phyloP scores from a whole-genome alignment of 2,329 filamentous ascomycete species.

The Sarocladium brachiariae region DNA sequence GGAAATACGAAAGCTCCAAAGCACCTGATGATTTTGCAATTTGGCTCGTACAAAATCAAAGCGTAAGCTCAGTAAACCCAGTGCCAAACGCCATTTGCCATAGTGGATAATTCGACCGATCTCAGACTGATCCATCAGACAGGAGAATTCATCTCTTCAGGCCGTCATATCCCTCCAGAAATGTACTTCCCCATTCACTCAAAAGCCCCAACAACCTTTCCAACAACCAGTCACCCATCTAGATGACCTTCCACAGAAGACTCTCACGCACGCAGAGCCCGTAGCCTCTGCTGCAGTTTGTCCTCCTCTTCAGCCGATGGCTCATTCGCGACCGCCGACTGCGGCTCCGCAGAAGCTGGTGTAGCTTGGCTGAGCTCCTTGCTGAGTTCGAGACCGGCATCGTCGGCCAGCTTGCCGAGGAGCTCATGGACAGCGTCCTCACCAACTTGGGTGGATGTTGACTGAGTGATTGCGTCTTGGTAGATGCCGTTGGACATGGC shows the following conservation, averaged over 20 bases:
- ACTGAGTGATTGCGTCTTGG: constrained; percentile 75
- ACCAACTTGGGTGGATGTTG: constrained; percentile 65
- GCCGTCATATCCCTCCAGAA: too few relatives aligned
- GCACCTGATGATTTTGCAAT: too few relatives aligned
- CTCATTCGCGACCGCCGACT: constrained; percentile 49
- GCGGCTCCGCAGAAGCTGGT: constrained; percentile 51
- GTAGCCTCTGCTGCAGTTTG: constrained; percentile 56
- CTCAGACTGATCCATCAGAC: background rate
- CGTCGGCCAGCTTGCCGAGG: constrained; percentile 79
- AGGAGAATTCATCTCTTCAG: background rate
- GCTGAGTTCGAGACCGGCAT: constrained; percentile 75
- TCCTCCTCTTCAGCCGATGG: constrained; percentile 75
- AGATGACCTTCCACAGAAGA: too few relatives aligned
- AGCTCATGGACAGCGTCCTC: constrained; percentile 82
- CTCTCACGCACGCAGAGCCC: constrained; percentile 44
- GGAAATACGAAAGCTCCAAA: too few relatives aligned
- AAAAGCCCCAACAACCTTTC: too few relatives aligned
- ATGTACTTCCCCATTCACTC: too few relatives aligned
- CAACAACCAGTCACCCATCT: too few relatives aligned
- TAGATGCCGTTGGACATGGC: constrained; percentile 67
- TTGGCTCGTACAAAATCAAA: too few relatives aligned
- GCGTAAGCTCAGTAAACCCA: background rate
- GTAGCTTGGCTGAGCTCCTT: constrained; percentile 60
- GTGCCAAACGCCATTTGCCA: constrained; percentile 5
- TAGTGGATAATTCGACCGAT: background rate